phyloP scores from a whole-genome alignment of 2,329 filamentous ascomycete genomes.

The Paraphaeosphaeria minitans region DNA sequence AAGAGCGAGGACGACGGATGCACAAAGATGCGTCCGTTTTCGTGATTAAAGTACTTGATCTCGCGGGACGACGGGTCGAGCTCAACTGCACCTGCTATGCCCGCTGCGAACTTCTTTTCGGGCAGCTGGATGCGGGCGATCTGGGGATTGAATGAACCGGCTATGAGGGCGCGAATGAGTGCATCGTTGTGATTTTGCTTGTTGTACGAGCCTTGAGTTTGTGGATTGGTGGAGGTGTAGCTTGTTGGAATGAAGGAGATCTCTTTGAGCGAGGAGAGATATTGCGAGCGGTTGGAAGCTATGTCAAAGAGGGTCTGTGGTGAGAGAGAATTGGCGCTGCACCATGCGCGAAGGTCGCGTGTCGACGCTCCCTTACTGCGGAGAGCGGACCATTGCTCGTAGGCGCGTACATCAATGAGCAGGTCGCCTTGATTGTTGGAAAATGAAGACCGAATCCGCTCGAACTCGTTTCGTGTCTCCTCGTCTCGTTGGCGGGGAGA shows the following conservation, averaged over 20 bases:
- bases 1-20: constrained; percentile 90
- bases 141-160: constrained; percentile 70
- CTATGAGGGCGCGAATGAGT: constrained; percentile 55
- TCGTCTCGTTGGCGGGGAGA: constrained; percentile 83
- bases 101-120: constrained; percentile 91
- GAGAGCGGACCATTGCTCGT: constrained; percentile 78
- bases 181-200: constrained; percentile 55
- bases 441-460: constrained; percentile 76
- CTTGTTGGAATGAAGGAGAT: constrained; percentile 71
- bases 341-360: constrained; percentile 74
- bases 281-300: constrained; percentile 81
- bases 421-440: constrained; percentile 82
- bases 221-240: constrained; percentile 39
- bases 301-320: constrained; percentile 87
- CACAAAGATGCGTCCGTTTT: constrained; percentile 75
- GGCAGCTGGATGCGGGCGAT: constrained; percentile 91
- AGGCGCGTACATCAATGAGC: constrained; percentile 83
- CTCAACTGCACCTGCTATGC: constrained; percentile 86
- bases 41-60: constrained; percentile 82
- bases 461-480: constrained; percentile 80
- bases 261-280: constrained; percentile 82
- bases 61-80: constrained; percentile 89
- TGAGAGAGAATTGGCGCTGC: constrained; percentile 83
- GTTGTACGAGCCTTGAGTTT: constrained; percentile 47
- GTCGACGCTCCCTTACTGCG: constrained; percentile 60